Base-by-base conservation (phyloP, 2,329 filamentous ascomycete species). In the Xylariaceae sp. region DNA sequence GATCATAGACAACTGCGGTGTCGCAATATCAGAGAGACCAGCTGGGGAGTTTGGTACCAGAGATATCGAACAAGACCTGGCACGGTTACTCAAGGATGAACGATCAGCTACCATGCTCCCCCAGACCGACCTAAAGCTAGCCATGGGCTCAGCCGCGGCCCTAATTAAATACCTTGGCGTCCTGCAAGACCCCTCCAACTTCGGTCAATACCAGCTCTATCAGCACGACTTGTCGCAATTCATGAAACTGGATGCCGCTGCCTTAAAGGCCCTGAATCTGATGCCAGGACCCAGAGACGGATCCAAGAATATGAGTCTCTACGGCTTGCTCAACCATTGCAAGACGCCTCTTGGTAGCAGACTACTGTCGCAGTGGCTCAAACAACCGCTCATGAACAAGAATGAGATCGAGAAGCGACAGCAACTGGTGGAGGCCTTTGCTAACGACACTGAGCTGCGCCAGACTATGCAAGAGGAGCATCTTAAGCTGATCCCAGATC, bases 391-490 rank as follows among this genome's bases (percentile, higher is more conserved):
- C 30, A 98, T 98, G 93, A 88, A 79, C 67, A 81, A 88, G 48
- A 73, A 76, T 2, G 90, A 95, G 43, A 97, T 98, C 39, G 85
- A 95, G 64, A 86, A 85, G 61, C 80, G 93, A 13, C 93, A 97
- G 56, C 88, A 95, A 62, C 74, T 98, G 4, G 93, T 98, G 0
- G 93, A 97, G 61, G 90, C 91, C 1, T 98, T 98, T 61, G 86
- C 91, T 37, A 84, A 82, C 39, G 90, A 97, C 57, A 97, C 93
- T 0, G 90, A 95, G 60, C 75, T 98, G 29, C 79, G 93, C 13
- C 93, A 97, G 66, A 95, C 86, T 0, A 89, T 98, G 79, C 94
- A 98, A 64, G 93, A 98, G 65, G 88, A 95, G 56, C 93, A 98
- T 59, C 72, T 98, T 13, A 83, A 89, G 36, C 87, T 89, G 0